Conservation (phyloP, 2,329 filamentous ascomycete genomes). For the Fusarium secorum region DNA sequence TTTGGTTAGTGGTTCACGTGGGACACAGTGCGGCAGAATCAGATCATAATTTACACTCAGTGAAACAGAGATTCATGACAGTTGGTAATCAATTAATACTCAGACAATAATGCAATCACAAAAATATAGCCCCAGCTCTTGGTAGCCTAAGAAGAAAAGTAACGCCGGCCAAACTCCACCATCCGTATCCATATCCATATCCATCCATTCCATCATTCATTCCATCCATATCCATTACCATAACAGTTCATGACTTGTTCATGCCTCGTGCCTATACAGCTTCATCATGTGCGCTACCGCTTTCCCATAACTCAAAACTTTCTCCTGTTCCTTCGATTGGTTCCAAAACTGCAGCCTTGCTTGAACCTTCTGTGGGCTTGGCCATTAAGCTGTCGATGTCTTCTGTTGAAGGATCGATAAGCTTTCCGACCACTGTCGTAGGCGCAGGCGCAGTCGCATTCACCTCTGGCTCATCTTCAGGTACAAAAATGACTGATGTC, state of each 20-base stretch:
- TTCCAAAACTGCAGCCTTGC: constrained; percentile 58
- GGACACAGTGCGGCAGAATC: constrained; percentile 18
- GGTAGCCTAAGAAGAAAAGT: constrained; percentile 39
- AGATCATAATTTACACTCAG: constrained; percentile 1
- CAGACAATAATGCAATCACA: constrained; percentile 13
- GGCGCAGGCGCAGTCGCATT: neutral
- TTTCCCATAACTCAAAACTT: constrained; percentile 75
- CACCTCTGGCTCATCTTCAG: constrained; percentile 59
- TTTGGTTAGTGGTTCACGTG: constrained; percentile 28
- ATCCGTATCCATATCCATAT: neutral
- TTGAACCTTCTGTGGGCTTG: constrained; percentile 48
- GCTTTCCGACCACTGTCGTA: constrained; percentile 13
- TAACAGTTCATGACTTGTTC: constrained; percentile 1
- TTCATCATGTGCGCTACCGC: constrained; percentile 69
- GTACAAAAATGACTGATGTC: constrained; percentile 66
- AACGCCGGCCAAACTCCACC: constrained; percentile 22
- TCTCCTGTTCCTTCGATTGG: constrained; percentile 67
- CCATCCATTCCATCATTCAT: neutral
- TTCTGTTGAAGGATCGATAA: constrained; percentile 34
- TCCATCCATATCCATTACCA: neutral
- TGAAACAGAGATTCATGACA: neutral
- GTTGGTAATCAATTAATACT: neutral
- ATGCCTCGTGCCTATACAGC: constrained; percentile 34
- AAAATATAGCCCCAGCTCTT: constrained; percentile 42
- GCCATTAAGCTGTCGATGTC: constrained; percentile 50